A percentile compares a stretch with the other conserved stretches of the same genome.
Evolutionary conservation across 495 filamentous ascomycete genomes (phyloP).

Genomic region (Echria macrotheca): DNA sequence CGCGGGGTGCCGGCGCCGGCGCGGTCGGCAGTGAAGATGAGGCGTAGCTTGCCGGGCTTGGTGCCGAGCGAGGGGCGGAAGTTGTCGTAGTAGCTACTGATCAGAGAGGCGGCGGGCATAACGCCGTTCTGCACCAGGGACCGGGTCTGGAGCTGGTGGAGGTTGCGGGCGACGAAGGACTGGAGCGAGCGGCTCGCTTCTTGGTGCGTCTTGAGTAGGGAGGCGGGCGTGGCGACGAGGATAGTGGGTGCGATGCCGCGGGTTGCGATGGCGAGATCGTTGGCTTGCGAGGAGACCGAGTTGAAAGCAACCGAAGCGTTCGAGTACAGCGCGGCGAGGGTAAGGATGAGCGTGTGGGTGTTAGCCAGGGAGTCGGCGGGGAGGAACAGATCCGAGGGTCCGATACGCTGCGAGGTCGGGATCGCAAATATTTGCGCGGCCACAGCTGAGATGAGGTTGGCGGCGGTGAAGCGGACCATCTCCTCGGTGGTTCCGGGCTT

Average conservation of each 20-base stretch:
- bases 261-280: constrained; percentile 67
- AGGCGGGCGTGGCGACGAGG: constrained; percentile 70
- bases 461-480: constrained; percentile 69
- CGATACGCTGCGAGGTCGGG: constrained; percentile 67
- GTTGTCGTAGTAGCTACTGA: constrained; percentile 56
- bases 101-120: constrained; percentile 62
- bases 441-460: constrained; percentile 76
- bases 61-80: constrained; percentile 56
- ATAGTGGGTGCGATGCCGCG: constrained; percentile 74
- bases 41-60: constrained; percentile 66
- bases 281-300: constrained; percentile 66
- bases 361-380: constrained; percentile 76
- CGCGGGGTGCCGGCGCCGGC: constrained; percentile 45
- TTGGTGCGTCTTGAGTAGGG: constrained; percentile 60
- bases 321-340: constrained; percentile 74
- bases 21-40: constrained; percentile 63
- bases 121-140: constrained; percentile 61
- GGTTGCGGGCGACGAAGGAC: constrained; percentile 38
- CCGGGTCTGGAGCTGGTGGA: constrained; percentile 63
- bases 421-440: constrained; percentile 70
- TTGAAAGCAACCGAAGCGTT: constrained; percentile 85
- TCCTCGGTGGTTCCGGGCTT: constrained; percentile 50
- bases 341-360: constrained; percentile 72
- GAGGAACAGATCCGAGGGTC: constrained; percentile 74
- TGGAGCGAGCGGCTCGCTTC: constrained; percentile 43